Evolutionary conservation across 768 basidiomycete species (phyloP).

Genomic region (Boletus vermiculosoides): DNA sequence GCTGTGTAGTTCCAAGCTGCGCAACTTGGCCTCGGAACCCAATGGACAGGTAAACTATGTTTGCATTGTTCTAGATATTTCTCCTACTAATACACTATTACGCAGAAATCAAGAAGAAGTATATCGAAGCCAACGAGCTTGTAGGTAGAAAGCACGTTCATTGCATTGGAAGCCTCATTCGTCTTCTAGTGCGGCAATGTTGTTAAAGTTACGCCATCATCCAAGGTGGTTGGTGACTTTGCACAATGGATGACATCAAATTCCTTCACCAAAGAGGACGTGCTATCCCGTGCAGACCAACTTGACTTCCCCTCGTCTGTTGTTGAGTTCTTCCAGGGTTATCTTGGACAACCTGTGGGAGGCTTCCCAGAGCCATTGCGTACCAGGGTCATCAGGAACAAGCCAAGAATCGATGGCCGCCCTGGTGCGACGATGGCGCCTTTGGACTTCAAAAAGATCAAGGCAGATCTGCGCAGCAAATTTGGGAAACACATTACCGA

Average conservation of each 20-base stretch:
- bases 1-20: constrained; percentile 88
- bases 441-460: constrained; percentile 95
- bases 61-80: constrained; percentile 8
- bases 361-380: constrained; percentile 99
- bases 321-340: constrained; percentile 99
- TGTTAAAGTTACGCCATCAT: constrained; percentile 99
- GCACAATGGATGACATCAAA: constrained; percentile 99
- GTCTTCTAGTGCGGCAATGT: constrained; percentile 84
- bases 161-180: constrained; percentile 2
- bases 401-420: constrained; percentile 89
- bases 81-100: constrained; percentile 3
- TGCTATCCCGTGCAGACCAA: constrained; percentile 78
- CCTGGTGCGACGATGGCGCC: constrained; percentile 88
- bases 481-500: constrained; percentile 96
- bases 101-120: constrained; percentile 94
- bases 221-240: constrained; percentile 98
- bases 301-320: constrained; percentile 98
- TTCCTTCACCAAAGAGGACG: constrained; percentile 81
- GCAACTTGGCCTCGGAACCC: constrained; percentile 93
- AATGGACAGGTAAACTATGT: constrained; percentile 73
- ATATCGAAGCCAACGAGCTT: constrained; percentile 95
- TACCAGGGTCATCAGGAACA: constrained; percentile 86
- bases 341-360: constrained; percentile 95
- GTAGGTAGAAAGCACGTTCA: constrained; percentile 44
- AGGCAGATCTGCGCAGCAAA: constrained; percentile 86